Evolutionary conservation across 208 protist genomes (phyloP).

Genomic region (Trypanosoma brucei): DNA sequence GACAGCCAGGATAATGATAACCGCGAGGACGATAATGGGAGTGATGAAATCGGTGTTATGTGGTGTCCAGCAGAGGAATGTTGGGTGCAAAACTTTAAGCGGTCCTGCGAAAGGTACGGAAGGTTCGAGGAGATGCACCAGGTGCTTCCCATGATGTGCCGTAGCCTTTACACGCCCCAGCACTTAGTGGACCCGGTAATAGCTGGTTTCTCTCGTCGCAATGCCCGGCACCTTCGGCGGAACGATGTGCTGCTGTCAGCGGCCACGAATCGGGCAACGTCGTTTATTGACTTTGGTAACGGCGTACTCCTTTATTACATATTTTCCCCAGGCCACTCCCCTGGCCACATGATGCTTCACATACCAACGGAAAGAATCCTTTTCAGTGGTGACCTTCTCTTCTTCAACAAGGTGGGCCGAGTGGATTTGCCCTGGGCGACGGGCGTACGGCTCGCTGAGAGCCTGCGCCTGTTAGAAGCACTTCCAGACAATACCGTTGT

Average conservation of each 20-base stretch:
- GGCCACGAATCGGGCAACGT: constrained; percentile 74
- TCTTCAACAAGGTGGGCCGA: constrained; percentile 76
- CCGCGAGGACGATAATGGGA: constrained; percentile 3
- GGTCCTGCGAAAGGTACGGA: constrained; percentile 73
- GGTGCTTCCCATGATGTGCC: constrained; percentile 57
- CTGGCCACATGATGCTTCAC: constrained; percentile 87
- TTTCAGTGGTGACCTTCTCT: constrained; percentile 85
- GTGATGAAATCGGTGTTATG: constrained; percentile 48
- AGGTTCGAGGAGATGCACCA: constrained; percentile 59
- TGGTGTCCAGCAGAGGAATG: constrained; percentile 73
- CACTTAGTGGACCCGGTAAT: constrained; percentile 8
- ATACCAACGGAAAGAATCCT: constrained; percentile 77
- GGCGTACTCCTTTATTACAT: constrained; percentile 78
- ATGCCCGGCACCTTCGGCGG: constrained; percentile 31
- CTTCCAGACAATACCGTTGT: constrained; percentile 81
- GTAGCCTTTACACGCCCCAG: constrained; percentile 48
- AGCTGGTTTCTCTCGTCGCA: neutral
- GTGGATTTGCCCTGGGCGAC: constrained; percentile 83
- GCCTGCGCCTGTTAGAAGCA: constrained; percentile 62
- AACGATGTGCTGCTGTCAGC: constrained; percentile 71
- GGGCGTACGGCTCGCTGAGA: constrained; percentile 77
- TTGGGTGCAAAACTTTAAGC: constrained; percentile 78
- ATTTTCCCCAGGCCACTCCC: constrained; percentile 85
- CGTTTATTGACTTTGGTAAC: constrained; percentile 77
- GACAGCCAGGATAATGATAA: constrained; percentile 24